phyloP scores from a whole-genome alignment of 495 filamentous ascomycete genomes.

The Penicillium goetzii region DNA sequence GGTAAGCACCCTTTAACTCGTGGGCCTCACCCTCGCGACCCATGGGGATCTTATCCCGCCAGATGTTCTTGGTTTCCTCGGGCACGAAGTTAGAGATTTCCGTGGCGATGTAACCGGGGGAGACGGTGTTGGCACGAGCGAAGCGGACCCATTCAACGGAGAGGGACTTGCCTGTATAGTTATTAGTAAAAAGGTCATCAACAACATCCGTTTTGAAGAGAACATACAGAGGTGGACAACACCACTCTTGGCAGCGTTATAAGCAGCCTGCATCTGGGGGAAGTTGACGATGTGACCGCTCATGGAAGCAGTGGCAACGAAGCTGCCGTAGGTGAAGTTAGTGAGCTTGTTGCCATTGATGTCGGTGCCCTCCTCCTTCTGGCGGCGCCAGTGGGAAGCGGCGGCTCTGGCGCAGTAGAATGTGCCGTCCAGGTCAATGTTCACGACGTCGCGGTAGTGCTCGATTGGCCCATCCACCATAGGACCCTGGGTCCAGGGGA shows the following conservation, averaged over 20 bases:
- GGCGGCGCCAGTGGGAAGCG: slow-evolving; percentile 67
- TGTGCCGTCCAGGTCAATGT: slow-evolving; percentile 78
- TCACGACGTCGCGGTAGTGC: slow-evolving; percentile 69
- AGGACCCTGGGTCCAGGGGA: slow-evolving; percentile 71
- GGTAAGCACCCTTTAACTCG: slow-evolving; percentile 85
- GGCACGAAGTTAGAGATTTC: slow-evolving; percentile 78
- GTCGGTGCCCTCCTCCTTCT: slow-evolving; percentile 68
- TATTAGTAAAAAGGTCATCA: slow-evolving; percentile 8
- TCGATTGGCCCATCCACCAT: slow-evolving; percentile 67
- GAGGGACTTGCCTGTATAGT: slow-evolving; percentile 63
- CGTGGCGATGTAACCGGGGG: slow-evolving; percentile 85
- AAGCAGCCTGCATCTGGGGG: slow-evolving; percentile 82
- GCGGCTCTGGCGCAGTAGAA: slow-evolving; percentile 82
- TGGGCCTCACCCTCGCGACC: slow-evolving; percentile 58
- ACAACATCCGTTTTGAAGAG: not conserved
- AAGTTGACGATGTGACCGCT: slow-evolving; percentile 86
- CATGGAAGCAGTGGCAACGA: slow-evolving; percentile 81
- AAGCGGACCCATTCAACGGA: slow-evolving; percentile 88
- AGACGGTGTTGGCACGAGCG: slow-evolving; percentile 80
- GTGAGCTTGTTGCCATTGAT: slow-evolving; percentile 67
- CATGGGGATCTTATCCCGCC: slow-evolving; percentile 84
- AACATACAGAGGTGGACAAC: slow-evolving; percentile 81
- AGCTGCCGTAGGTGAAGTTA: slow-evolving; percentile 70
- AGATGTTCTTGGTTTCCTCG: slow-evolving; percentile 70
- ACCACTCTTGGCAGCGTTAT: slow-evolving; percentile 87